Conservation (phyloP, 768 basidiomycete genomes). For the Pilatotrama ljubarskyi region DNA sequence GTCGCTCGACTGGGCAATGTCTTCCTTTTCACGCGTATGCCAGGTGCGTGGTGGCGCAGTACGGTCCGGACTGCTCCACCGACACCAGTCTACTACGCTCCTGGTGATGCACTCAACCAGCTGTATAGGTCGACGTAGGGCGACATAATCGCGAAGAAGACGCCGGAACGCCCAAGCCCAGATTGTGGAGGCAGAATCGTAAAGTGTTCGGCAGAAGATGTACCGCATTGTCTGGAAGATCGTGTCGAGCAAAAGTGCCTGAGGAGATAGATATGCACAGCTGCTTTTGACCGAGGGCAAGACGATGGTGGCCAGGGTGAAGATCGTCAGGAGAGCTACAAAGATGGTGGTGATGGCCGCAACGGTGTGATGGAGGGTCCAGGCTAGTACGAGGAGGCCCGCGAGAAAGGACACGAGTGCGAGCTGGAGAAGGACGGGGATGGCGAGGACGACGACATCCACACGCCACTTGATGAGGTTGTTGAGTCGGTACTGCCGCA, state of each 20-base stretch:
- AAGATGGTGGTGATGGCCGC: neutral
- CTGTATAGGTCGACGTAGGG: too few relatives aligned
- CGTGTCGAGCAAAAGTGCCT: neutral
- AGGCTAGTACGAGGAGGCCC: slow-evolving; percentile 20
- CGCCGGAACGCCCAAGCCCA: too few relatives aligned
- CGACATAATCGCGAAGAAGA: too few relatives aligned
- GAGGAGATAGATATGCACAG: slow-evolving; percentile 7
- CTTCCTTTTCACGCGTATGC: too few relatives aligned
- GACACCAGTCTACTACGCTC: too few relatives aligned
- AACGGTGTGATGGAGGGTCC: slow-evolving; percentile 12
- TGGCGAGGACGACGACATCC: slow-evolving; percentile 3
- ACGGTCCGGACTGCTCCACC: too few relatives aligned
- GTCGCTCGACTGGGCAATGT: too few relatives aligned
- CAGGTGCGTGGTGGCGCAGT: too few relatives aligned
- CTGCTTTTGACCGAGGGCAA: neutral
- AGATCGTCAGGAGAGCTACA: neutral
- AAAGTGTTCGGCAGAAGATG: too few relatives aligned
- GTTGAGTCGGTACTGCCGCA: slow-evolving; percentile 22
- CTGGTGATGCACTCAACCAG: too few relatives aligned
- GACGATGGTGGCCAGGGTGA: neutral
- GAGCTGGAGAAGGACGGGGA: slow-evolving; percentile 25
- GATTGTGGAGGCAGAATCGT: too few relatives aligned
- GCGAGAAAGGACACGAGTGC: slow-evolving; percentile 23
- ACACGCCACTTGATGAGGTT: slow-evolving; percentile 21
- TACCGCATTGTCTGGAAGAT: too few relatives aligned